A percentile compares a stretch with the other conserved stretches of the same genome.
These are phyloP conservation scores for Cercospora sp. DNA, from an alignment of 2,329 filamentous ascomycete genomes.

Conservation along the genomic window DNA sequence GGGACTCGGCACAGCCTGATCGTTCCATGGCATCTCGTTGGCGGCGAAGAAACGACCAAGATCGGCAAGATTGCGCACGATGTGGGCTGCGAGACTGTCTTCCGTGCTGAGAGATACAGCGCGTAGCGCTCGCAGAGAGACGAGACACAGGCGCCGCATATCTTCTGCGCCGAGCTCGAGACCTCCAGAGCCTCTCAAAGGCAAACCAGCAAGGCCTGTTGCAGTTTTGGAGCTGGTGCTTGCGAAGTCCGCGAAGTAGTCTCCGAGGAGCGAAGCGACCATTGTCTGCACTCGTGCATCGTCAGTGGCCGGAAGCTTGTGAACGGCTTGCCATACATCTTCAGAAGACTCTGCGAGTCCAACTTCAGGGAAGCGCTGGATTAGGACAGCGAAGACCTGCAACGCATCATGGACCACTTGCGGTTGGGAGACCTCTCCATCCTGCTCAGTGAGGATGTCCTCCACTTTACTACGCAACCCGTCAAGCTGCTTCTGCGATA, in stretches of 20 bases:
- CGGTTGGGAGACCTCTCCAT: conserved; percentile 61
- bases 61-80: conserved; percentile 79
- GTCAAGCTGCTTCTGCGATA: conserved; percentile 67
- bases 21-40: conserved; percentile 55
- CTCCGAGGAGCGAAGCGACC: conserved; percentile 70
- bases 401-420: conserved; percentile 75
- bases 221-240: conserved; percentile 56
- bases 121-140: conserved; percentile 61
- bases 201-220: conserved; percentile 55
- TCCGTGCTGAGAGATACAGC: conserved; percentile 59
- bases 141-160: conserved; percentile 60
- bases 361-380: conserved; percentile 63
- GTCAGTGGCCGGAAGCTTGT: conserved; percentile 68
- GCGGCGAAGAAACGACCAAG: conserved; percentile 66
- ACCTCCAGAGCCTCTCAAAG: conserved; percentile 69
- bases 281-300: conserved; percentile 75
- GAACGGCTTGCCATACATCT: conserved; percentile 70
- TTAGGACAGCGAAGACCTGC: conserved; percentile 66
- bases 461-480: conserved; percentile 56
- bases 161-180: conserved; percentile 65
- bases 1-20: conserved; percentile 45
- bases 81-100: conserved; percentile 74
- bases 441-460: conserved; percentile 52
- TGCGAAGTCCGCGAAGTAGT: conserved; percentile 79
- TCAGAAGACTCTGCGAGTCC: conserved; percentile 62